Evolutionary conservation across 2,329 filamentous ascomycete genomes (phyloP).

Genomic region (Fusarium acutatum): DNA sequence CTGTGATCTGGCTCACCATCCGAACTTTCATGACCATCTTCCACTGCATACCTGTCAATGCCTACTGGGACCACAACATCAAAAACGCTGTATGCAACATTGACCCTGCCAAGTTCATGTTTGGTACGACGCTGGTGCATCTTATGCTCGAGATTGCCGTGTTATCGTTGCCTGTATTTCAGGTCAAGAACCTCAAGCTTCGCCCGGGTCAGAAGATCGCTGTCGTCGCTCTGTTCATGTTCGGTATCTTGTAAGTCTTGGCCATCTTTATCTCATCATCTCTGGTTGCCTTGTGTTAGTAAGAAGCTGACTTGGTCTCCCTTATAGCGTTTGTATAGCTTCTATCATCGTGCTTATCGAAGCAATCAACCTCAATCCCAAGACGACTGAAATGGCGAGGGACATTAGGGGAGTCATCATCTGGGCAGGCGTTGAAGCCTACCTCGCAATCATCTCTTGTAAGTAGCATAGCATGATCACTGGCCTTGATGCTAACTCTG

Average conservation of each 20-base stretch:
- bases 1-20: constrained; percentile 28
- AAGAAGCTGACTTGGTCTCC: neutral
- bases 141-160: constrained; percentile 25
- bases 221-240: constrained; percentile 29
- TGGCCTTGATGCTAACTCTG: neutral
- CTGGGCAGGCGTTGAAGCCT: constrained; percentile 21
- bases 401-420: constrained; percentile 27
- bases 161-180: constrained; percentile 22
- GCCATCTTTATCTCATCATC: too few species aligned
- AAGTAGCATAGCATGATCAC: neutral
- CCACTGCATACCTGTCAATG: constrained; percentile 20
- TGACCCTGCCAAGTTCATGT: constrained; percentile 28
- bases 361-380: constrained; percentile 17
- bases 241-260: constrained; percentile 29
- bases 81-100: constrained; percentile 23
- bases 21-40: constrained; percentile 33
- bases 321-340: constrained; percentile 10
- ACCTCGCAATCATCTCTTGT: constrained; percentile 29
- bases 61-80: constrained; percentile 27
- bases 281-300: too few species aligned
- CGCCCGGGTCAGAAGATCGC: constrained; percentile 21
- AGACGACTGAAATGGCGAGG: constrained; percentile 20
- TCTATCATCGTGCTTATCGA: constrained; percentile 24
- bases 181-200: constrained; percentile 26
- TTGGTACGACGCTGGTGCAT: constrained; percentile 28